Evolutionary conservation across 2,329 filamentous ascomycete species (phyloP), one percentile per base, ranked within the genome.

Genomic region (Aspergillus amoenus): DNA sequence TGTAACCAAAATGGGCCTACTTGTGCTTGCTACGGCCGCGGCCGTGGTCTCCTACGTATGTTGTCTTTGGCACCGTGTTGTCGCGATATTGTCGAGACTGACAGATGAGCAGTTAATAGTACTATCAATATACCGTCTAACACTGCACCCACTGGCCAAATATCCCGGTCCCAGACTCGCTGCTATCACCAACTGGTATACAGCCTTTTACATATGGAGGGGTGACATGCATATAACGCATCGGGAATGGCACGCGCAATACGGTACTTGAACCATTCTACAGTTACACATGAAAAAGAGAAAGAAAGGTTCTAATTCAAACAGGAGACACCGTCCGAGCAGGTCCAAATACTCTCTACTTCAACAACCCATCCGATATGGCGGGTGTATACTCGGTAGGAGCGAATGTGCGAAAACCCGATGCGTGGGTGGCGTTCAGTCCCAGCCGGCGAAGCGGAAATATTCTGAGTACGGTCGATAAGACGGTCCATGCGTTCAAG

Each of bases 71-170:
- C 4, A 30, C 27, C 27, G 9, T 11, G 9, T 11, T 30, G 9
- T 11, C 27, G 9, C 27, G 27, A 30, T 30, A 11, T 11, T 1
- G 9, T 1, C 27, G 0, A 4, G 9, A 3, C 27, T 30, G 9
- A 30, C 27, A 30, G 1, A 30, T 4, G 27, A 24, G 9, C 4
- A 30, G 27, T 3, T 30, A 3, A 9, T 30, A 30, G 4, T 30
- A 30, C 15, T 40, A 15, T 40, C 37, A 40, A 40, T 70, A 63
- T 15, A 62, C 58, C 8, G 69, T 8, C 7, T 48, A 4, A 18
- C 34, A 4, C 24, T 48, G 1, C 45, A 48, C 21, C 45, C 45
- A 0, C 45, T 48, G 6, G 5, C 13, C 7, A 48, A 39, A 37
- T 18, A 48, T 13, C 45, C 45, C 3, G 45, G 45, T 0, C 45